These are phyloP conservation scores for Quercus cerris DNA, from an alignment of 306 rosid genomes.

Conservation along the genomic window DNA sequence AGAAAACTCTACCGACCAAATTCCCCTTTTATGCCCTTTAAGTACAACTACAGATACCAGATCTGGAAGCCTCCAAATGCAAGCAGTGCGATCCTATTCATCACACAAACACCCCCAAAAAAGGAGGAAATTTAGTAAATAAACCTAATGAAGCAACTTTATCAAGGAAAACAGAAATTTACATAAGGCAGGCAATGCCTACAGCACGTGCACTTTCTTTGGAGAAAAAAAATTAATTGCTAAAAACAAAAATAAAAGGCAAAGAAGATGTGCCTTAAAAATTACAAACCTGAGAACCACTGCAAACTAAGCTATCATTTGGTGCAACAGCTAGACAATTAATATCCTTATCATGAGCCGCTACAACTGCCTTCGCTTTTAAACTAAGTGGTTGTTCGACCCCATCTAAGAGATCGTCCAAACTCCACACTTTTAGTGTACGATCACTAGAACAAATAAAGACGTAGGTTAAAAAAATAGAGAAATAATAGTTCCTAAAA, in stretches of 20 bases:
- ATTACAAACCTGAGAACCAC: conserved; percentile 91
- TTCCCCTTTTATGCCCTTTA: conserved; percentile 92
- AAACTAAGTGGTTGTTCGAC: conserved; percentile 44
- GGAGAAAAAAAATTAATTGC: not conserved
- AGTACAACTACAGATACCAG: conserved; percentile 65
- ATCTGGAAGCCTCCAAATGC: conserved; percentile 95
- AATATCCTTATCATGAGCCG: conserved; percentile 96
- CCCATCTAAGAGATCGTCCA: conserved; percentile 55
- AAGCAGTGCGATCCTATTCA: conserved; percentile 88
- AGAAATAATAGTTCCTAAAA: no score
- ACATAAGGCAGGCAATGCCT: conserved; percentile 4
- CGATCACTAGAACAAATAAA: conserved; percentile 61
- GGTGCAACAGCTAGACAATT: conserved; percentile 95
- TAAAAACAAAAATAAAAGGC: not conserved
- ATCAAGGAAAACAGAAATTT: not conserved
- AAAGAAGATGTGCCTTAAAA: conserved; percentile 9
- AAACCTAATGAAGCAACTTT: not conserved
- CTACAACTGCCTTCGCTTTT: conserved; percentile 87
- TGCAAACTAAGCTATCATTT: conserved; percentile 87
- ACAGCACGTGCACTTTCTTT: not conserved
- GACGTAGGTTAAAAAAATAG: not conserved
- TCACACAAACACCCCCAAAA: not conserved
- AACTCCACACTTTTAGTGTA: conserved; percentile 90
- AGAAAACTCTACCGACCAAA: conserved; percentile 98
- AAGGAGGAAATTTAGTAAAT: not conserved